Percentiles rank a stretch among this genome's conserved stretches.
Evolutionary conservation across 805 yeast genomes (phyloP).

Genomic region (Kodamaea fukazawae): DNA sequence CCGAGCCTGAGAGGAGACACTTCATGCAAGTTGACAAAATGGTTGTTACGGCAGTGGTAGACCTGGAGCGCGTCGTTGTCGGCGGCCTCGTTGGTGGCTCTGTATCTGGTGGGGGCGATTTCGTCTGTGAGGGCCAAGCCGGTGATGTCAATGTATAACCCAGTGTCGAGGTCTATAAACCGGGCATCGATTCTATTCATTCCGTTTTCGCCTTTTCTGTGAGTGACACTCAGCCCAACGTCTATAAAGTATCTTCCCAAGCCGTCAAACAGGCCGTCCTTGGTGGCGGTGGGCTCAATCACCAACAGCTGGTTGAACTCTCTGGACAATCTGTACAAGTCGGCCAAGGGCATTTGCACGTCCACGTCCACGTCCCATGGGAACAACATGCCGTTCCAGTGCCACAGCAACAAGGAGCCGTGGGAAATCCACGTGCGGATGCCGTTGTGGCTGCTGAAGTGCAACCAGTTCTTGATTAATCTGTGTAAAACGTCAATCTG

Average conservation of each 20-base stretch:
- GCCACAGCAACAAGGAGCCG: slow-evolving; percentile 22
- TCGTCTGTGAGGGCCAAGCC: slow-evolving; percentile 31
- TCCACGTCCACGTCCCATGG: slow-evolving; percentile 27
- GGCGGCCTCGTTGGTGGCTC: neutral
- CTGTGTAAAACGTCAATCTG: slow-evolving; percentile 18
- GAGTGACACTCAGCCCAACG: slow-evolving; percentile 22
- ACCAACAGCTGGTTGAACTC: slow-evolving; percentile 21
- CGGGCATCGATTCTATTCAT: slow-evolving; percentile 20
- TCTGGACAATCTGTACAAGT: slow-evolving; percentile 18
- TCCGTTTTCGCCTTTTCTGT: slow-evolving; percentile 50
- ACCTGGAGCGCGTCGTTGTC: slow-evolving; percentile 17
- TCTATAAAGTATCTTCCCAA: slow-evolving; percentile 23
- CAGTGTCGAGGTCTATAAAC: slow-evolving; percentile 26
- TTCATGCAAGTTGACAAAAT: slow-evolving; percentile 24
- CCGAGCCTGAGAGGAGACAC: slow-evolving; percentile 18
- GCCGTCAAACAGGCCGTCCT: slow-evolving; percentile 20
- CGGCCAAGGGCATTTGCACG: slow-evolving; percentile 24
- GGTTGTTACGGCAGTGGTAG: slow-evolving; percentile 40
- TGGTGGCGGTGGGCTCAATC: slow-evolving; percentile 14
- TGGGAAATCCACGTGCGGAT: slow-evolving; percentile 25
- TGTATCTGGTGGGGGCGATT: slow-evolving; percentile 19
- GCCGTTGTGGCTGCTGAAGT: slow-evolving; percentile 19
- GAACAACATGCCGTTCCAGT: slow-evolving; percentile 23
- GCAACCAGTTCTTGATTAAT: slow-evolving; percentile 17
- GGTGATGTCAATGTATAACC: slow-evolving; percentile 27